phyloP scores from a whole-genome alignment of 768 basidiomycete genomes.

The Dentipellis sp. region DNA sequence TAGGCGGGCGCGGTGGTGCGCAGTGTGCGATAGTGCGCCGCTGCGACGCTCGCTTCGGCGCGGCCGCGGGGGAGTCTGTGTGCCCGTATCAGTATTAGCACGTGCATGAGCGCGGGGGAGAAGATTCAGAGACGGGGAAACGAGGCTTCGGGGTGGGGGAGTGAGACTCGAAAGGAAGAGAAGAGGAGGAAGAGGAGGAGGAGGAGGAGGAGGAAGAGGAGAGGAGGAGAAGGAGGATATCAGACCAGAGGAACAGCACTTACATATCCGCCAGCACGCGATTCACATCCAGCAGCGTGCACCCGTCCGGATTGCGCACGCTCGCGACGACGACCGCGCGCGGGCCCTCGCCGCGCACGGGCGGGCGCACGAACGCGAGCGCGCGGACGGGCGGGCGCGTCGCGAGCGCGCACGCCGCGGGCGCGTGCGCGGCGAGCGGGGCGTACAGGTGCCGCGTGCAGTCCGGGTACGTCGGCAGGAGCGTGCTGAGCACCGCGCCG shows the following conservation, averaged over 20 bases:
- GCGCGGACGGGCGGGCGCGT: constrained; percentile 12
- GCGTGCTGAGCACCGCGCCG: constrained; percentile 6
- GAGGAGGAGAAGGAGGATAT: neutral
- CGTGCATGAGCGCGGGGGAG: too few species aligned
- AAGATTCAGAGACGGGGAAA: too few species aligned
- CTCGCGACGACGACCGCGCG: constrained; percentile 9
- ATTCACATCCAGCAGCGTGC: constrained; percentile 14
- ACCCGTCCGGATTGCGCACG: constrained; percentile 13
- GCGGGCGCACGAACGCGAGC: constrained; percentile 8
- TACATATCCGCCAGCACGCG: constrained; percentile 14
- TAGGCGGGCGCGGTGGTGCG: neutral
- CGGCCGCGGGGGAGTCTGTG: constrained; percentile 10
- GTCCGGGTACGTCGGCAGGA: constrained; percentile 12
- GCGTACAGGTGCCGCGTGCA: constrained; percentile 12
- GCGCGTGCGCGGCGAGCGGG: constrained; percentile 9
- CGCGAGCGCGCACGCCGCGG: constrained; percentile 10
- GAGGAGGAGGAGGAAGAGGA: neutral
- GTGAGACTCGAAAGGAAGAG: neutral
- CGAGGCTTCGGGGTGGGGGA: too few species aligned
- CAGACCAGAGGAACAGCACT: constrained; percentile 1
- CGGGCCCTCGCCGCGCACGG: constrained; percentile 1
- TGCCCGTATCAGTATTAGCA: neutral
- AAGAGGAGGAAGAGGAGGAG: neutral
- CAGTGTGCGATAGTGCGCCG: constrained; percentile 13
- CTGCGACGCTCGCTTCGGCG: constrained; percentile 10